phyloP scores from a whole-genome alignment of 345 rosid genomes.

The Raphanus raphanistrum region DNA sequence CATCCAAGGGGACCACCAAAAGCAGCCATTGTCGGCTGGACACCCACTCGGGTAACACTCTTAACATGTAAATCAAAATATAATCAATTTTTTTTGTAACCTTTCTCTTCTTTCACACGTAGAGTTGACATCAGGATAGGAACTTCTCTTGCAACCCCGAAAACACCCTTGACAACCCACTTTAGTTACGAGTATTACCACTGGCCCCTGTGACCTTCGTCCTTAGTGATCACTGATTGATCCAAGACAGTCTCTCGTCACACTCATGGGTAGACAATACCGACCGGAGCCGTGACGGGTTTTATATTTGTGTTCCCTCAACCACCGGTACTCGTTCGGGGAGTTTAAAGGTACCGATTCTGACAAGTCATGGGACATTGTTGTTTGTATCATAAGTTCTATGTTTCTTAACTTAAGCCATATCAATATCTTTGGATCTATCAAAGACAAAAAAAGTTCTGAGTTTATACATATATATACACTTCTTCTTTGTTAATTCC shows the following conservation, averaged over 20 bases:
- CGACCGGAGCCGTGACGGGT: slow-evolving; percentile 35
- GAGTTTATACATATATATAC: slow-evolving; percentile 6
- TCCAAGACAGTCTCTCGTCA: slow-evolving; percentile 52
- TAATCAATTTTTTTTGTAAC: slow-evolving; percentile 16
- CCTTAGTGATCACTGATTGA: slow-evolving; percentile 43
- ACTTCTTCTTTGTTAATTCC: slow-evolving; percentile 16
- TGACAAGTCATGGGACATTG: slow-evolving; percentile 40
- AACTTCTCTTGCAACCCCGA: slow-evolving; percentile 19
- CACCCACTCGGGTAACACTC: slow-evolving; percentile 68
- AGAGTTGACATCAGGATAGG: slow-evolving; percentile 55
- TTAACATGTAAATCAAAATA: not conserved
- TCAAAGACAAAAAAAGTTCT: slow-evolving; percentile 10
- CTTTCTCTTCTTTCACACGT: slow-evolving; percentile 39
- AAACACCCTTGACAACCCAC: slow-evolving; percentile 10
- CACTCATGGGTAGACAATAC: slow-evolving; percentile 46
- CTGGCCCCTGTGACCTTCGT: slow-evolving; percentile 16
- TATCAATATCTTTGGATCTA: slow-evolving; percentile 16
- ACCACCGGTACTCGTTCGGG: slow-evolving; percentile 39
- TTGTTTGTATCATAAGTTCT: slow-evolving; percentile 32
- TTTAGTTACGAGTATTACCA: slow-evolving; percentile 37
- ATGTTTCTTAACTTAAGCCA: slow-evolving; percentile 28
- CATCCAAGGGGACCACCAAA: slow-evolving; percentile 36
- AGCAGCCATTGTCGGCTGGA: slow-evolving; percentile 65
- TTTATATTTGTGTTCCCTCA: slow-evolving; percentile 37
- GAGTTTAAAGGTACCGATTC: slow-evolving; percentile 30